Percentiles rank a stretch among this genome's conserved stretches.
Conservation (phyloP, 345 rosid species). For the Eucalyptus albens region DNA sequence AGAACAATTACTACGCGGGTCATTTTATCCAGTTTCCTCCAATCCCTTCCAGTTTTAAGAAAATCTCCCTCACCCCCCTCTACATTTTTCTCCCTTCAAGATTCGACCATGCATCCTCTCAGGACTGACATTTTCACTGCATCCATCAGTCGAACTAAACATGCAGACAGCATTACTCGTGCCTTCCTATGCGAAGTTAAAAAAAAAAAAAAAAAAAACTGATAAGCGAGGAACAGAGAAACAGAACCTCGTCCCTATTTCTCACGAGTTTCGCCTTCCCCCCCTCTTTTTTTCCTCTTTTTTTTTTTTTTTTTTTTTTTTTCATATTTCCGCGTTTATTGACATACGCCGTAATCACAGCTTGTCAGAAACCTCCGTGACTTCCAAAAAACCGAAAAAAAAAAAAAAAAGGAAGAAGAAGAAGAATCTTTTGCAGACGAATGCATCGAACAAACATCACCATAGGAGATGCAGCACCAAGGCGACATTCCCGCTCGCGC, state of each 20-base stretch:
- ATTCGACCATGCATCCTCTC: background rate
- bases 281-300: fast-evolving
- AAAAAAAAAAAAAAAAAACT: background rate
- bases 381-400: background rate
- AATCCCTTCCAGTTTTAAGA: background rate
- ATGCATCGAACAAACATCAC: background rate
- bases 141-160: background rate
- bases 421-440: background rate
- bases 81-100: background rate
- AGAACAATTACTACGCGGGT: background rate
- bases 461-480: background rate
- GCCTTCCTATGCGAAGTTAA: background rate
- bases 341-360: background rate
- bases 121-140: background rate
- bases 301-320: background rate
- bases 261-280: background rate
- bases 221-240: background rate
- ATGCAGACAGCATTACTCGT: background rate
- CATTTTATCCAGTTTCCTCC: background rate
- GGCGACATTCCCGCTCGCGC: background rate
- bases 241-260: background rate
- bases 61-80: background rate
- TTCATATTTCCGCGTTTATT: background rate
- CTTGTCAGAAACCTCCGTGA: background rate
- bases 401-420: background rate